Percentiles rank a stretch among this genome's conserved stretches.
Evolutionary conservation across 192 early-diverging fungal genomes (phyloP).

Genomic region (Coemansia sp.): DNA sequence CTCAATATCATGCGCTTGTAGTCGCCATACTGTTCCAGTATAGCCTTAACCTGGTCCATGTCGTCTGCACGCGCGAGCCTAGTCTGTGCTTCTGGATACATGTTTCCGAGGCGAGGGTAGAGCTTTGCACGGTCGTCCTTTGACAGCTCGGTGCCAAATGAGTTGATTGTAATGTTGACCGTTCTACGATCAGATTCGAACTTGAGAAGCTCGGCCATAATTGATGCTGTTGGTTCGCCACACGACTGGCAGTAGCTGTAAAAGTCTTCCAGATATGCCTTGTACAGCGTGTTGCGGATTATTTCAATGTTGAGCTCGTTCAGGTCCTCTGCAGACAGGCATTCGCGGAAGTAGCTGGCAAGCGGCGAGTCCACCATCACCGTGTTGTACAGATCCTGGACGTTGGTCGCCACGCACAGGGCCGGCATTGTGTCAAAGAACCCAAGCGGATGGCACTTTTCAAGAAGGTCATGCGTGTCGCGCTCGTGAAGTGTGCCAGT

Average conservation of each 20-base stretch:
- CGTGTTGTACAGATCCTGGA: conserved; percentile 92
- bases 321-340: conserved; percentile 92
- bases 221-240: conserved; percentile 81
- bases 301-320: conserved; percentile 99
- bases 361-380: conserved; percentile 96
- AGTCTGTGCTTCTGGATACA: conserved; percentile 89
- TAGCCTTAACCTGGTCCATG: conserved; percentile 86
- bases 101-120: conserved; percentile 84
- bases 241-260: conserved; percentile 81
- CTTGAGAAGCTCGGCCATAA: conserved; percentile 92
- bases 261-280: conserved; percentile 99
- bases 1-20: conserved; percentile 86
- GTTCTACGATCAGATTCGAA: conserved; percentile 98
- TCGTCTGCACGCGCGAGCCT: conserved; percentile 88
- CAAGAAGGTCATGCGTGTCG: conserved; percentile 95
- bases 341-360: conserved; percentile 98
- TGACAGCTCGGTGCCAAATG: conserved; percentile 93
- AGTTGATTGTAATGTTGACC: conserved; percentile 99
- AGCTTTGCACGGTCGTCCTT: conserved; percentile 96
- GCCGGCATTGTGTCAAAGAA: conserved; percentile 98
- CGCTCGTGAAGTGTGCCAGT: conserved; percentile 97
- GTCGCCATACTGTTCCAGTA: conserved; percentile 81
- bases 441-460: conserved; percentile 96
- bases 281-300: conserved; percentile 98
- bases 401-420: conserved; percentile 95